Evolutionary conservation across 192 early-diverging fungal species (phyloP), one percentile per base, ranked within the genome.

Genomic region (Funneliformis geosporum): DNA sequence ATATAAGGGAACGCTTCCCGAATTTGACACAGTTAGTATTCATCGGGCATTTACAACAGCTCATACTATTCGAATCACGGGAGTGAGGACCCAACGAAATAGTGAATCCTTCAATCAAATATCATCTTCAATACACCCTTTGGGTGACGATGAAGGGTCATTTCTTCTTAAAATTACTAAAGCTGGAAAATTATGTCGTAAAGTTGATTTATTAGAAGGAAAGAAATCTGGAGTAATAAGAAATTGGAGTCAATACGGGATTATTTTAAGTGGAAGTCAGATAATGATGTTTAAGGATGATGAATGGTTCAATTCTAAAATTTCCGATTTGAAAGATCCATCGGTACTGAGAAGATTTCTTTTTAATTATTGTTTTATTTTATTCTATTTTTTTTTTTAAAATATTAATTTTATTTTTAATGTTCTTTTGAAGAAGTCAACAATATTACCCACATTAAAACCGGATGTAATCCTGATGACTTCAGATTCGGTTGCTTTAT

Each of bases 181-280:
- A 82, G 87, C 87, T 21, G 93, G 93, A 1, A 84, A 85, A n/a
- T 85, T 95, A 43, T 83, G 87, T 59, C 90, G 93, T 65, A 95
- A 95, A 83, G 88, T 92, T 81, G 93, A 95, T 77, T 78, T 89
- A 28, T 81, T 88, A 43, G 84, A 92, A 25, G 90, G 91, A 47
- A 90, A 89, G 21, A 92, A 91, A 76, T 89, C 85, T 40, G 88
- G 83, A 18, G 43, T 83, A 38, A 86, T 90, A 75, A 88, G 94
- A 16, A 86, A 89, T 38, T 95, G 94, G 94, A 89, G 91, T 84
- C 86, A 89, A 14, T 87, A 91, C 18, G 92, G 93, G 77, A 87
- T 93, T 66, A 91, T 94, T n/a, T 83, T 95, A 39, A 92, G 91
- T 80, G 94, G 94, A 38, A 94, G 91, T 65, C 91, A 93, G 25